Percentiles rank a stretch among this genome's conserved stretches.
phyloP scores from a whole-genome alignment of 1,139 yeast genomes.

The Hyphopichia wangnamkhiaoensis region DNA sequence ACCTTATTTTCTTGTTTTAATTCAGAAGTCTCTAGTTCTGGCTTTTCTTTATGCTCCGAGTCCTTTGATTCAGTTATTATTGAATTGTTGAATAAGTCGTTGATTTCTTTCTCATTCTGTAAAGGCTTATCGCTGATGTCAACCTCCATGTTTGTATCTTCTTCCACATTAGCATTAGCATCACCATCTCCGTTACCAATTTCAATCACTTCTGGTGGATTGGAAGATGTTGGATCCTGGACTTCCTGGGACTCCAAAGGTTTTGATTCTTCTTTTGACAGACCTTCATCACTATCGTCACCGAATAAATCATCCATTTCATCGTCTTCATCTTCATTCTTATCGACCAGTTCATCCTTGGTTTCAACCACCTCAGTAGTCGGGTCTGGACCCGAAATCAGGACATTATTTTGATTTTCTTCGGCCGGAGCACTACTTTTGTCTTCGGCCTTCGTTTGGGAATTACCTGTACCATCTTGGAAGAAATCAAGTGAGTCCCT shows the following conservation, averaged over 20 bases:
- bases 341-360: slow-evolving; percentile 32
- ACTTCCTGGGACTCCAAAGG: too few species aligned
- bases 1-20: background rate
- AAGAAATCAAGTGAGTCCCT: slow-evolving; percentile 17
- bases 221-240: too few species aligned
- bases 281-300: slow-evolving; percentile 30
- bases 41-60: background rate
- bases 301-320: slow-evolving; percentile 48
- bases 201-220: too few species aligned
- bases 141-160: slow-evolving; percentile 7
- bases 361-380: background rate
- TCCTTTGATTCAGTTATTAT: background rate
- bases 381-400: background rate
- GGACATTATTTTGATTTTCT: background rate
- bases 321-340: slow-evolving; percentile 24
- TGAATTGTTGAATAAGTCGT: background rate
- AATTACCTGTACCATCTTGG: slow-evolving; percentile 19
- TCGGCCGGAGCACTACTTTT: background rate
- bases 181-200: slow-evolving; percentile 10
- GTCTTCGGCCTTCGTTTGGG: too few species aligned
- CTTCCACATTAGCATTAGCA: slow-evolving; percentile 7
- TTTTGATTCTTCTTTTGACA: background rate
- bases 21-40: background rate
- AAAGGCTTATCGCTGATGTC: slow-evolving; percentile 4
- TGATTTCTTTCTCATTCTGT: slow-evolving; percentile 6